phyloP scores from a whole-genome alignment of 345 rosid genomes.

The Sisymbrium irio region DNA sequence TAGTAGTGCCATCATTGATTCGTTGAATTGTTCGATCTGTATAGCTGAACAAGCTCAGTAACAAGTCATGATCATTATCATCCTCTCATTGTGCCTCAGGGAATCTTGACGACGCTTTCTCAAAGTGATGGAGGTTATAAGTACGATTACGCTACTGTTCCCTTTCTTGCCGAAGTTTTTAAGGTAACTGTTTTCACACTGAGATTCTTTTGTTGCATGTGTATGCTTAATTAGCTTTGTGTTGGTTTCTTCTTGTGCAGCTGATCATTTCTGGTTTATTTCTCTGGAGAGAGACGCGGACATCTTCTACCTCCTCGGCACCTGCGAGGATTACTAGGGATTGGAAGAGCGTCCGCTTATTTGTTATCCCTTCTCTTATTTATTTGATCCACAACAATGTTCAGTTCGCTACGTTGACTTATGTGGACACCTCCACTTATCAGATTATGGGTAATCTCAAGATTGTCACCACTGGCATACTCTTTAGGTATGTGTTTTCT shows the following conservation, averaged over 20 bases:
- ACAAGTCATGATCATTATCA: too few species aligned
- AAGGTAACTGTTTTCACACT: too few species aligned
- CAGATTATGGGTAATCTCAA: constrained; percentile 98
- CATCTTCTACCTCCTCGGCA: constrained; percentile 39
- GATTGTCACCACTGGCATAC: constrained; percentile 88
- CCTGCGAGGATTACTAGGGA: constrained; percentile 76
- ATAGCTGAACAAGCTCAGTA: too few species aligned
- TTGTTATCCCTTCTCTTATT: constrained; percentile 81
- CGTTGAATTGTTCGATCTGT: not conserved
- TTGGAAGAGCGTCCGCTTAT: constrained; percentile 81
- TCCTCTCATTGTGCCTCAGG: constrained; percentile 40
- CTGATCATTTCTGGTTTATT: constrained; percentile 74
- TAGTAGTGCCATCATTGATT: not conserved
- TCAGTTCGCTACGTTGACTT: constrained; percentile 89
- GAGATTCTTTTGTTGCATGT: too few species aligned
- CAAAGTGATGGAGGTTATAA: constrained; percentile 77
- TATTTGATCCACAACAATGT: constrained; percentile 90
- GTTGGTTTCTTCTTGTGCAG: constrained; percentile 48
- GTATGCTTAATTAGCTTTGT: too few species aligned
- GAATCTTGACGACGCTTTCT: constrained; percentile 90
- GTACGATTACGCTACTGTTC: constrained; percentile 93
- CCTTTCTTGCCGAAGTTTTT: constrained; percentile 86
- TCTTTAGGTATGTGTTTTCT: constrained; percentile 69
- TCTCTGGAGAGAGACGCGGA: constrained; percentile 66
- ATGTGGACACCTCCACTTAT: constrained; percentile 88